A percentile compares a stretch with the other conserved stretches of the same genome.
These are phyloP conservation scores for Tetrapisispora namnaoensis DNA, from an alignment of 805 yeast genomes.

Conservation along the genomic window DNA sequence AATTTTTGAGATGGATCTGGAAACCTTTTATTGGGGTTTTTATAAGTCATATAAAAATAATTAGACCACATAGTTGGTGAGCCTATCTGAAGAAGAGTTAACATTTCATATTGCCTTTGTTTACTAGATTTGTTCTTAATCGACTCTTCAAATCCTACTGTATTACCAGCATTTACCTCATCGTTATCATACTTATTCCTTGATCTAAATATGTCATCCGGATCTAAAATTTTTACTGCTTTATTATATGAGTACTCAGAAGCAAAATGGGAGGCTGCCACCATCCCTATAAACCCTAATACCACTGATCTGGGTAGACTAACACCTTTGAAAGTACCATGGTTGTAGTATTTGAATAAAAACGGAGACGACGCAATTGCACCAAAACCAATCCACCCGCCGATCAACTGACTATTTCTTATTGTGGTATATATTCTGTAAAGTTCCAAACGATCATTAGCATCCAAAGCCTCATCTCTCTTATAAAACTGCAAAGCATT, in stretches of 20 bases:
- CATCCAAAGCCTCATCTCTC: constrained; percentile 35
- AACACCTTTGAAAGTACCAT: constrained; percentile 30
- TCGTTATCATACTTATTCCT: constrained; percentile 10
- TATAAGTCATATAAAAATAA: constrained; percentile 43
- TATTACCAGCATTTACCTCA: background rate
- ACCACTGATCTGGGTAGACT: constrained; percentile 35
- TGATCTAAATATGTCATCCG: constrained; percentile 19
- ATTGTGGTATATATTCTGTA: constrained; percentile 32
- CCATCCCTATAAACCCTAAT: constrained; percentile 34
- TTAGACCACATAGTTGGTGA: constrained; percentile 37
- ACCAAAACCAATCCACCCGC: constrained; percentile 36
- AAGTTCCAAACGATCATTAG: constrained; percentile 35
- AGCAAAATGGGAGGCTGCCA: constrained; percentile 27
- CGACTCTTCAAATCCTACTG: constrained; percentile 5
- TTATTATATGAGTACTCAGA: constrained; percentile 26
- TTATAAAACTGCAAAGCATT: constrained; percentile 42
- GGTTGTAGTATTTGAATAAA: constrained; percentile 26
- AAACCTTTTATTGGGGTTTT: constrained; percentile 42
- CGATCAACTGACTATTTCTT: constrained; percentile 27
- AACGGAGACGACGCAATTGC: constrained; percentile 38
- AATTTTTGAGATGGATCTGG: constrained; percentile 44
- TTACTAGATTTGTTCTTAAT: constrained; percentile 6
- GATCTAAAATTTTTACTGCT: constrained; percentile 22
- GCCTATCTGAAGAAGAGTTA: constrained; percentile 26
- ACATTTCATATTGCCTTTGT: constrained; percentile 27